Evolutionary conservation across 2,329 filamentous ascomycete genomes (phyloP).

Genomic region (Bipolaris zeicola): DNA sequence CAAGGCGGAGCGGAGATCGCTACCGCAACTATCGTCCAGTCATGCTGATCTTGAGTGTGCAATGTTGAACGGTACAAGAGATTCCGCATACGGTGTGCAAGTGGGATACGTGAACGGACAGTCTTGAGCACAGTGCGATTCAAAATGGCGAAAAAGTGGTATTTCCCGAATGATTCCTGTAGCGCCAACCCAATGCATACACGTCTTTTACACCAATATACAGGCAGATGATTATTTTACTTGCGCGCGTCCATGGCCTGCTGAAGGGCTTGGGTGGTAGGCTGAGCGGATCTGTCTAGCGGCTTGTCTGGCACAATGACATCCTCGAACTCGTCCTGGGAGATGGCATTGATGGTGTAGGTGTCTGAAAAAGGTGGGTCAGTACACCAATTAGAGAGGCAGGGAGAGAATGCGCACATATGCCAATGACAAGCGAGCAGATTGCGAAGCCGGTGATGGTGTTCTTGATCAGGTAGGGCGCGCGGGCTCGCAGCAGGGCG

Average conservation of each 20-base stretch:
- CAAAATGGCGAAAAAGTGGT: constrained; percentile 14
- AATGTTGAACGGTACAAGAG: neutral
- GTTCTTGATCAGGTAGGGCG: constrained; percentile 92
- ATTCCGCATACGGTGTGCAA: neutral
- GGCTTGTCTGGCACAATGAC: constrained; percentile 85
- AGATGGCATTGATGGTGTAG: constrained; percentile 80
- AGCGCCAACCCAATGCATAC: constrained; percentile 40
- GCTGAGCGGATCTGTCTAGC: constrained; percentile 50
- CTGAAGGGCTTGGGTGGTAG: constrained; percentile 37
- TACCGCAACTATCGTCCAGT: neutral
- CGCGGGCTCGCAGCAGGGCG: constrained; percentile 86
- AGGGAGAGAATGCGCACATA: constrained; percentile 67
- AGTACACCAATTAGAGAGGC: neutral
- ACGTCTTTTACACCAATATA: constrained; percentile 35
- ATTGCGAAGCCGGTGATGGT: constrained; percentile 78
- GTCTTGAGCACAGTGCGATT: constrained; percentile 1
- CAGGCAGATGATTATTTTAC: constrained; percentile 19
- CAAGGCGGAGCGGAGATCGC: neutral
- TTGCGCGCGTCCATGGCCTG: constrained; percentile 40
- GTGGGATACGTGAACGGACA: neutral
- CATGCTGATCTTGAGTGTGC: neutral
- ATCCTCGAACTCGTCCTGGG: constrained; percentile 96
- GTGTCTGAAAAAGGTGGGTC: constrained; percentile 57
- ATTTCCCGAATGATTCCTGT: constrained; percentile 24
- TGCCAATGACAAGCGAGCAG: constrained; percentile 74